These are phyloP conservation scores for Striga hermonthica DNA, from an alignment of 305 asterid genomes.

Conservation along the genomic window DNA sequence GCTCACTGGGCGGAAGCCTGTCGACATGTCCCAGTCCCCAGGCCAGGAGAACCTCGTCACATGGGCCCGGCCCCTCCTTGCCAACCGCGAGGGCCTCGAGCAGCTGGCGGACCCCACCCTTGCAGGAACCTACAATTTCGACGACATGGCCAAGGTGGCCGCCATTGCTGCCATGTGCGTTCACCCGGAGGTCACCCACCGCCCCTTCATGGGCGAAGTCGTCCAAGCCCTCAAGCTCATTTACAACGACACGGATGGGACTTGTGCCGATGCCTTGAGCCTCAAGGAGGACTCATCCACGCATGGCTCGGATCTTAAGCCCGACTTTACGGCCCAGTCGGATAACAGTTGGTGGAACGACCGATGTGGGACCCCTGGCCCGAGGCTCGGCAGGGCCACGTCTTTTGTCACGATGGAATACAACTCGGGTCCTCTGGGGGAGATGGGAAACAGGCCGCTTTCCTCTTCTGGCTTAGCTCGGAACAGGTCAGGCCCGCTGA, in stretches of 20 bases:
- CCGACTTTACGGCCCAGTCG: slow-evolving; percentile 52
- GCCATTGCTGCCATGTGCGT: slow-evolving; percentile 97
- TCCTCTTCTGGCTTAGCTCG: slow-evolving; percentile 41
- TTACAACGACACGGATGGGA: slow-evolving; percentile 72
- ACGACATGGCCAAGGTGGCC: slow-evolving; percentile 93
- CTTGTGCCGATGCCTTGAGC: slow-evolving; percentile 68
- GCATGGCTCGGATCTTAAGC: slow-evolving; percentile 72
- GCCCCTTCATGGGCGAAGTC: slow-evolving; percentile 97
- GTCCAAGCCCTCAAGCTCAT: slow-evolving; percentile 95
- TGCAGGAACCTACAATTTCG: slow-evolving; percentile 67
- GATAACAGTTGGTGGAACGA: slow-evolving; percentile 98
- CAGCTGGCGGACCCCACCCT: slow-evolving; percentile 76
- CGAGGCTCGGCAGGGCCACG: slow-evolving; percentile 61
- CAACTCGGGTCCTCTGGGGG: slow-evolving; percentile 82
- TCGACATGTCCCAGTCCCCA: slow-evolving; percentile 87
- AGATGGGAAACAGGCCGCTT: slow-evolving; percentile 59
- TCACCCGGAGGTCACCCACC: slow-evolving; percentile 88
- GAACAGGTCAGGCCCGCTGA: slow-evolving; percentile 86
- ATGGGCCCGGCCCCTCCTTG: slow-evolving; percentile 85
- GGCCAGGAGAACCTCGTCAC: slow-evolving; percentile 94
- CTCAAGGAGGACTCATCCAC: slow-evolving; percentile 59
- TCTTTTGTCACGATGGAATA: slow-evolving; percentile 89
- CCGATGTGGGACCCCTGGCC: slow-evolving; percentile 56
- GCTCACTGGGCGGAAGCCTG: slow-evolving; percentile 88
- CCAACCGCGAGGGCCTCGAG: slow-evolving; percentile 79